Evolutionary conservation across 1,284 basidiomycete species (phyloP).

Genomic region (Sparassis latifolia): DNA sequence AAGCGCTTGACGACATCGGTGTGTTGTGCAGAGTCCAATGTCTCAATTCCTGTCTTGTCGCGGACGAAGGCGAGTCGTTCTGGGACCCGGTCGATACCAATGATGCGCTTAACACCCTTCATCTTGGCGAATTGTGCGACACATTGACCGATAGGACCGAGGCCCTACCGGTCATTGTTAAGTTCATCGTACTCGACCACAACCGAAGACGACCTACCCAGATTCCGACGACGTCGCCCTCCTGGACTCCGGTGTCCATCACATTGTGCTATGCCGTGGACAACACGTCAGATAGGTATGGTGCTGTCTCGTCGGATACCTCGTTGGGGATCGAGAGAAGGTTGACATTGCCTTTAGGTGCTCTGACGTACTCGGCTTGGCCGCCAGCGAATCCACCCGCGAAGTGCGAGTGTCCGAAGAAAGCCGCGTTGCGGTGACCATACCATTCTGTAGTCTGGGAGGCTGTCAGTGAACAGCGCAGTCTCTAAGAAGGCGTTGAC

Average conservation of each 20-base stretch:
- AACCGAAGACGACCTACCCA: conserved; percentile 38
- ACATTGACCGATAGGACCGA: conserved; percentile 60
- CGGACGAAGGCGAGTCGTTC: conserved; percentile 57
- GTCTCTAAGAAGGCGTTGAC: conserved; percentile 18
- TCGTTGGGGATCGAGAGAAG: conserved; percentile 62
- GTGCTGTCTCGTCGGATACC: conserved; percentile 55
- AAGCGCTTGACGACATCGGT: conserved; percentile 53
- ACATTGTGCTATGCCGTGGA: conserved; percentile 72
- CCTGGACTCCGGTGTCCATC: conserved; percentile 59
- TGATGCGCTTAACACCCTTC: conserved; percentile 67
- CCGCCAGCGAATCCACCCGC: conserved; percentile 72
- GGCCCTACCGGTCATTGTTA: conserved; percentile 31
- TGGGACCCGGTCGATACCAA: conserved; percentile 64
- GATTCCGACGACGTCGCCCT: conserved; percentile 62
- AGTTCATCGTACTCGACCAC: background rate
- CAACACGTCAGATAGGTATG: conserved; percentile 69
- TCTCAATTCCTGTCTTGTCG: conserved; percentile 50
- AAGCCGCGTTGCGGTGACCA: conserved; percentile 62
- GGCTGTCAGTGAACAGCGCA: conserved; percentile 1
- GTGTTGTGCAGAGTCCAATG: conserved; percentile 56
- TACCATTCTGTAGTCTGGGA: conserved; percentile 54
- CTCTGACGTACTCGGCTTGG: conserved; percentile 64
- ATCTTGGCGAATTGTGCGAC: conserved; percentile 56
- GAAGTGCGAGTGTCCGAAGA: conserved; percentile 73
- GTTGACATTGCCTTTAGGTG: conserved; percentile 69